These are phyloP conservation scores for Neoarthrinium moseri DNA, from an alignment of 2,329 filamentous ascomycete species.

Conservation along the genomic window DNA sequence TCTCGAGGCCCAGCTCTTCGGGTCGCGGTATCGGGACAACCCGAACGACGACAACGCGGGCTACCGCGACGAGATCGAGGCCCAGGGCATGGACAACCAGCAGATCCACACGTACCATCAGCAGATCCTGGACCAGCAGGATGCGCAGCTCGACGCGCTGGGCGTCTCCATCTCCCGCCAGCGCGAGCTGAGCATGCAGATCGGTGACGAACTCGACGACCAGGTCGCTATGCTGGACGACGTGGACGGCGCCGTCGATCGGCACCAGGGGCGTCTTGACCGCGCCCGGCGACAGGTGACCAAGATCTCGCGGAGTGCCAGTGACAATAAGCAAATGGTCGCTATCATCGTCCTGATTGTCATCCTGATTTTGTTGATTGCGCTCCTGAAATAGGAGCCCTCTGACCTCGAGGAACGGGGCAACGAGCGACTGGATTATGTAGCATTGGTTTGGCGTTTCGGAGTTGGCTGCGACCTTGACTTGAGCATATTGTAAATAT, in stretches of 20 bases:
- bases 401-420: too few relatives aligned
- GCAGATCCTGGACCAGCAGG: constrained; percentile 81
- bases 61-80: constrained; percentile 61
- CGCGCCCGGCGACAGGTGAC: constrained; percentile 72
- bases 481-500: too few relatives aligned
- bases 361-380: constrained; percentile 77
- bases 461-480: constrained; percentile 3
- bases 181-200: constrained; percentile 90
- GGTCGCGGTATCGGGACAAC: constrained; percentile 67
- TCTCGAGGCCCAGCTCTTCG: constrained; percentile 45
- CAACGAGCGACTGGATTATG: neutral
- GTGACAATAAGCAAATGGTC: constrained; percentile 85
- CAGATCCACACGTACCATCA: constrained; percentile 86
- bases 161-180: constrained; percentile 87
- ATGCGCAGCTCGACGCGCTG: constrained; percentile 85
- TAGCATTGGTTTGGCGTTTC: constrained; percentile 1
- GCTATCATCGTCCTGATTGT: constrained; percentile 80
- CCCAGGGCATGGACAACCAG: constrained; percentile 67
- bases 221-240: constrained; percentile 90
- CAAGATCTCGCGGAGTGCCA: constrained; percentile 69
- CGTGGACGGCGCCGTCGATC: constrained; percentile 77
- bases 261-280: constrained; percentile 75
- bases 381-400: constrained; percentile 71
- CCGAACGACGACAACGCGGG: constrained; percentile 53
- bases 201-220: constrained; percentile 90